Conservation (phyloP, 345 rosid species). For the Bruguiera sexangula region DNA sequence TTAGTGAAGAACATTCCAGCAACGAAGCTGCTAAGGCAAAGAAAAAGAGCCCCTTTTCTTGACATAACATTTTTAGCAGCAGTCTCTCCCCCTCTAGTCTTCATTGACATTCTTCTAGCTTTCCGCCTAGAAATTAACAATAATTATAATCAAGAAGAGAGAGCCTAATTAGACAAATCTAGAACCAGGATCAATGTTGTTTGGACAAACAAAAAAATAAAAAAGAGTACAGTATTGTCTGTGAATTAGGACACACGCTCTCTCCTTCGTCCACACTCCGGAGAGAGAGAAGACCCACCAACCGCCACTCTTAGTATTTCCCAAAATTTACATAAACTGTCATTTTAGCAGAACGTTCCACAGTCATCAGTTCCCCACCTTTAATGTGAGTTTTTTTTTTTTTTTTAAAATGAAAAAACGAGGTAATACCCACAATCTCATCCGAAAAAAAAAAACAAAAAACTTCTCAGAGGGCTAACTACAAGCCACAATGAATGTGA, state of each 20-base stretch:
- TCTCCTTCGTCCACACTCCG: not conserved
- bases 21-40: conserved; percentile 68
- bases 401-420: no score
- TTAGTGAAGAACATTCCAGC: conserved; percentile 81
- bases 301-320: conserved; percentile 18
- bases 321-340: conserved; percentile 15
- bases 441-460: no score
- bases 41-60: conserved; percentile 54
- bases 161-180: not conserved
- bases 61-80: conserved; percentile 41
- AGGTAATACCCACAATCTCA: no score
- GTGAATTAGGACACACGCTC: not conserved
- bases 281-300: conserved; percentile 16
- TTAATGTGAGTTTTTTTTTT: not conserved
- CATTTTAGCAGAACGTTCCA: not conserved
- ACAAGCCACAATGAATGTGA: no score
- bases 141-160: not conserved
- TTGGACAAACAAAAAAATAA: not conserved
- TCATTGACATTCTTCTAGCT: conserved; percentile 47
- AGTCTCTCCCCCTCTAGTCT: conserved; percentile 44
- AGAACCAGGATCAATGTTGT: conserved; percentile 6
- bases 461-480: no score
- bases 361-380: not conserved
- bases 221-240: not conserved
- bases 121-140: not conserved